These are phyloP conservation scores for Colletotrichum truncatum DNA, from an alignment of 2,329 filamentous ascomycete species.

Conservation along the genomic window DNA sequence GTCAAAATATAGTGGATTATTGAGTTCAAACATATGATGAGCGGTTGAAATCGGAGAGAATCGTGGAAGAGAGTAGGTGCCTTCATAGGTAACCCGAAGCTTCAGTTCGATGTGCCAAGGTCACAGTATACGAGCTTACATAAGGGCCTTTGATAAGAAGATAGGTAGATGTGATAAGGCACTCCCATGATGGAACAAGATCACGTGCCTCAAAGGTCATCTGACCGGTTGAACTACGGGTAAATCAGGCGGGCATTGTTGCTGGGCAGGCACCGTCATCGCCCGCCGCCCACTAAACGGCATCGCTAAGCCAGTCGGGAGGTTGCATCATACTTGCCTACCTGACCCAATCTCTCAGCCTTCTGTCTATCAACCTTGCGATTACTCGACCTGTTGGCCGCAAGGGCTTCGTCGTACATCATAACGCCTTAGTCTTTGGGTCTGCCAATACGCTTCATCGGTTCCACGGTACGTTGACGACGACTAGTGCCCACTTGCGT, in stretches of 20 bases:
- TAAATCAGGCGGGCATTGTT: slow-evolving; percentile 12
- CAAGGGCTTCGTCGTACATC: slow-evolving; percentile 18
- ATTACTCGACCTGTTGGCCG: slow-evolving; percentile 16
- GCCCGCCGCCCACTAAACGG: slow-evolving; percentile 28
- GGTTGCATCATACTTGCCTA: slow-evolving; percentile 28
- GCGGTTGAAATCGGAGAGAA: not conserved
- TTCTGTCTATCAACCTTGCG: slow-evolving; percentile 19
- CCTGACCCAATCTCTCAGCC: slow-evolving; percentile 19
- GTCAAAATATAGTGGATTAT: not conserved
- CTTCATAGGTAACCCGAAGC: not conserved
- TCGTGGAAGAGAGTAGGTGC: too few species aligned
- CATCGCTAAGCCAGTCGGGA: slow-evolving; percentile 29
- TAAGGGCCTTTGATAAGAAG: too few species aligned
- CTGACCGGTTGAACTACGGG: slow-evolving; percentile 24
- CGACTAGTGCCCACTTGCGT: slow-evolving; percentile 21
- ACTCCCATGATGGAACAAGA: not conserved
- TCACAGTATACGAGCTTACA: too few species aligned
- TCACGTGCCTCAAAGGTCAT: slow-evolving; percentile 23
- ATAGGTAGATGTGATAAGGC: too few species aligned
- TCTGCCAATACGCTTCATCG: not conserved
- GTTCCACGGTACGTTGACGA: slow-evolving; percentile 9
- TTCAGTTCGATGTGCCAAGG: too few species aligned
- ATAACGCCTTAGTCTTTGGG: not conserved
- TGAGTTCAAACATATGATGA: not conserved
- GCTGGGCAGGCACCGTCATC: slow-evolving; percentile 28